A percentile compares a stretch with the other conserved stretches of the same genome.
Conservation (phyloP, 75 land plant species). For the Picea sitchensis region DNA sequence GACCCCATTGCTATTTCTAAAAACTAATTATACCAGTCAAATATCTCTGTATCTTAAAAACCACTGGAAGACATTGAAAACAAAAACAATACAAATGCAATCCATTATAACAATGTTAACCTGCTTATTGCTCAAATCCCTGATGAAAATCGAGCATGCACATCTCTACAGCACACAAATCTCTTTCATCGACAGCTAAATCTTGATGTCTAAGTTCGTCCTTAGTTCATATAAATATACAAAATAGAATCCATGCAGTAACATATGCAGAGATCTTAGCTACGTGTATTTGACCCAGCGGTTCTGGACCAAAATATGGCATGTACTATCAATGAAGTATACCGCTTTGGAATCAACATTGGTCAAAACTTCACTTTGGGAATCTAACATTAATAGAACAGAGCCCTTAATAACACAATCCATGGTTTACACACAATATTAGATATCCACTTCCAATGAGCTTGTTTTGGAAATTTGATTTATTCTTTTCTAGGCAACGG, state of each 20-base stretch:
- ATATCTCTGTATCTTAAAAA: background rate
- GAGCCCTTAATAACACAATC: background rate
- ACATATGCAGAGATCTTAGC: background rate
- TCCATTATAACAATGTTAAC: background rate
- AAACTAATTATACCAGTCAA: background rate
- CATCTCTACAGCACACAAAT: background rate
- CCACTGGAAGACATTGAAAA: background rate
- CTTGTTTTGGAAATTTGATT: background rate
- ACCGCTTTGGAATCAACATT: too few species aligned
- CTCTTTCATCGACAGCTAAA: background rate
- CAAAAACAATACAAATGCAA: background rate
- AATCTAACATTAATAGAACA: background rate
- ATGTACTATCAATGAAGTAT: too few species aligned
- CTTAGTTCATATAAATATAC: background rate
- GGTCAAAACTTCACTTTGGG: background rate
- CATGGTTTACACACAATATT: background rate
- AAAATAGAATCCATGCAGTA: background rate
- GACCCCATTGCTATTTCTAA: background rate
- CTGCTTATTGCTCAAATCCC: background rate
- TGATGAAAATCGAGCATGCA: background rate
- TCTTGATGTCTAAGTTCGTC: too few species aligned
- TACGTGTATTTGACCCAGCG: background rate
- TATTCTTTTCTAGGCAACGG: background rate
- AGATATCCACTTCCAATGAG: background rate
- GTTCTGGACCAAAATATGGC: background rate